Evolutionary conservation across 2,329 filamentous ascomycete genomes (phyloP).

Genomic region (Neodidymelliopsis sp.): DNA sequence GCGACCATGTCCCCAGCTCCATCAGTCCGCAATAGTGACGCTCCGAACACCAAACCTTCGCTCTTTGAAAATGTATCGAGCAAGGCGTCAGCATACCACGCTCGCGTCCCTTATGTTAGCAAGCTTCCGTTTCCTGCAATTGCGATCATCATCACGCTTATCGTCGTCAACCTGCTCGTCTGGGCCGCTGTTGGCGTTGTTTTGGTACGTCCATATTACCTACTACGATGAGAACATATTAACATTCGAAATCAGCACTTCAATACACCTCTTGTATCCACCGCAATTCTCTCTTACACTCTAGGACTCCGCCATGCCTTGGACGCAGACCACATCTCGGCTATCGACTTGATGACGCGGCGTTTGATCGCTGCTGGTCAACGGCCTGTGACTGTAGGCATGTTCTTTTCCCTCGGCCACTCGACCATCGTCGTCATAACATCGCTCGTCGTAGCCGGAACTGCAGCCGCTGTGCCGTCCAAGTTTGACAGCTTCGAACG

Average conservation of each 20-base stretch:
- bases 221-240: too few species aligned
- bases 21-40: not conserved
- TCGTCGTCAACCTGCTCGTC: constrained; percentile 62
- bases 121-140: constrained; percentile 65
- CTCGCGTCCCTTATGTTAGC: constrained; percentile 61
- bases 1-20: not conserved
- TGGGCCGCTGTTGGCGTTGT: constrained; percentile 67
- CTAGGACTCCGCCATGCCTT: constrained; percentile 93
- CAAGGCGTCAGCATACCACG: constrained; percentile 57
- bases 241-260: constrained; percentile 35
- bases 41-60: constrained; percentile 18
- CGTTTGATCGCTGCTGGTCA: constrained; percentile 86
- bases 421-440: constrained; percentile 92
- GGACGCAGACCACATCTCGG: constrained; percentile 92
- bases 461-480: constrained; percentile 80
- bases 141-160: constrained; percentile 63
- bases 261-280: constrained; percentile 70
- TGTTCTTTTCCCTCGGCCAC: constrained; percentile 92
- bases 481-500: constrained; percentile 81
- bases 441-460: constrained; percentile 90
- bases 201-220: constrained; percentile 53
- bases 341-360: constrained; percentile 94
- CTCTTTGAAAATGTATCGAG: constrained; percentile 33
- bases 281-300: constrained; percentile 85
- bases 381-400: constrained; percentile 88